These are phyloP conservation scores for Cutaneotrichosporon cutaneum DNA, from an alignment of 1,284 basidiomycete genomes.

Conservation along the genomic window DNA sequence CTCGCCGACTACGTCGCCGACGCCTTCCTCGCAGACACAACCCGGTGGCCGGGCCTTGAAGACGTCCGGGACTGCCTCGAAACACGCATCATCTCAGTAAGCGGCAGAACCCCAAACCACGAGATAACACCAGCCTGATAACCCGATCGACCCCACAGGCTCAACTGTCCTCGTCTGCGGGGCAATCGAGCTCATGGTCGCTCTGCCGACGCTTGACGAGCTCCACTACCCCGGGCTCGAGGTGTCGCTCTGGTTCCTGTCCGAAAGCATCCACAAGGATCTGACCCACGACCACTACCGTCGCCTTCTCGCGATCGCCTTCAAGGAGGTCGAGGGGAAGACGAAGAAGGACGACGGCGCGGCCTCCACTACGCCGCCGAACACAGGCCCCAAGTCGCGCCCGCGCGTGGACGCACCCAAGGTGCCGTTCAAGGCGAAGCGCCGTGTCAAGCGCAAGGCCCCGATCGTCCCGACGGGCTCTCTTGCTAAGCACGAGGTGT, in stretches of 20 bases:
- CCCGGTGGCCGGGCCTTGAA: background rate
- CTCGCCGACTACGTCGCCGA: background rate
- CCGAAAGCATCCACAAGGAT: background rate
- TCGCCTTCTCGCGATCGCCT: background rate
- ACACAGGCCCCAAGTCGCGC: background rate
- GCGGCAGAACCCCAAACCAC: background rate
- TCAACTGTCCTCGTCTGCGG: background rate
- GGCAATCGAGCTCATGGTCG: constrained; percentile 1
- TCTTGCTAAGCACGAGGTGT: background rate
- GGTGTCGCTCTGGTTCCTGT: constrained; percentile 1
- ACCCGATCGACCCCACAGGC: background rate
- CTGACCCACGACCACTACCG: background rate
- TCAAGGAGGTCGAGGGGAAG: background rate
- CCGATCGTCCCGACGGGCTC: too few species aligned
- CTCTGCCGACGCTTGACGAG: background rate
- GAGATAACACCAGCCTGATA: constrained; percentile 3
- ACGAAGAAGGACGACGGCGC: background rate
- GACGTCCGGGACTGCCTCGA: background rate
- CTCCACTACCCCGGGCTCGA: background rate
- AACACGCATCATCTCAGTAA: background rate
- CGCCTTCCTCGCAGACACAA: background rate
- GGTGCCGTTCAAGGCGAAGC: constrained; percentile 8
- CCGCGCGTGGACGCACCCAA: constrained; percentile 5
- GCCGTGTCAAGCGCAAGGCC: constrained; percentile 2
- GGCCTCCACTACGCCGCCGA: background rate